Base-by-base conservation (phyloP, 1,284 basidiomycete genomes). In the Malassezia obtusa region DNA sequence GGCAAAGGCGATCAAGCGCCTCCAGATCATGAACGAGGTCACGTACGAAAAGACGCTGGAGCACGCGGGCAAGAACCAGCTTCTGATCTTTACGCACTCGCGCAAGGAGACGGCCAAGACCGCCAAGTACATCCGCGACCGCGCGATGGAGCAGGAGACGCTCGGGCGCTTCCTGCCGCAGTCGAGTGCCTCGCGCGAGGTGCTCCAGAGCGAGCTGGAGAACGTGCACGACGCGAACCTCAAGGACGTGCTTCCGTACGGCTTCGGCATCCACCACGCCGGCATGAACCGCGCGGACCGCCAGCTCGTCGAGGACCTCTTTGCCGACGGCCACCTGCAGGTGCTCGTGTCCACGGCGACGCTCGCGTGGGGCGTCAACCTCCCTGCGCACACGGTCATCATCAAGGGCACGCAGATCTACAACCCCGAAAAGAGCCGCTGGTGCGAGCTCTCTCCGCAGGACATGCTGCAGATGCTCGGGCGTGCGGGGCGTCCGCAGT, bases 341-440 rank as follows among this genome's bases (percentile, higher is more conserved):
- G 92, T 98, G 0, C 80, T 99, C 25, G 88, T 95, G 43, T 95
- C 89, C 72, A 99, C 94, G 0, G 94, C 92, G 5, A 98, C 94
- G 0, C 83, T 99, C 14, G 92, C 94, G 0, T 98, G 94, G 94
- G 94, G 94, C 80, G 92, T 98, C 76, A 98, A 98, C 74, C 77
- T 98, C 1, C 94, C 94, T 1, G 92, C 92, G 0, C 94, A 98
- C 67, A 88, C 89, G 3, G 92, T 96, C 75, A 91, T 98, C 77
- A 96, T 98, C 80, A 99, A 98, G 75, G 94, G 94, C 31, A 98
- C 94, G 0, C 92, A 98, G 76, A 91, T 98, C 60, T 98, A 98
- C 78, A 95, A 95, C 74, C 94, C 94, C 0, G 91, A 94, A 76
- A 95, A 98, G 77, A 94, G 94, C 21, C 84, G 87, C 8, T 98